Evolutionary conservation across 2,329 filamentous ascomycete species (phyloP), one percentile per base, ranked within the genome.

Genomic region (Fusarium albidum): DNA sequence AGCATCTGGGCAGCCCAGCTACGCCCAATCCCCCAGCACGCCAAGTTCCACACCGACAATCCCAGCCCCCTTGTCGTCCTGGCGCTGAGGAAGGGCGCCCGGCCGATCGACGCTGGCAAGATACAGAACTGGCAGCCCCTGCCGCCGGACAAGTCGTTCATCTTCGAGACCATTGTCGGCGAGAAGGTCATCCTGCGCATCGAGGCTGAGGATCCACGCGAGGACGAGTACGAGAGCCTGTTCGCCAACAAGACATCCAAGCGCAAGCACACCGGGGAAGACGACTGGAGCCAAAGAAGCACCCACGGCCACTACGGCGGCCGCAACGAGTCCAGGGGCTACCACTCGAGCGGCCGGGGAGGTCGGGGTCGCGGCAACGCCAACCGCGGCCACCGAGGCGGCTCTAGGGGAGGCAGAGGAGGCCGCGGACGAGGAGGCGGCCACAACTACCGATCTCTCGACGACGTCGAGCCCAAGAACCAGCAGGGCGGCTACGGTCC

Each of bases 1-100:
- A 89, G 84, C 64, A 82, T 98, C 32, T 99, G 94, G 93, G 95
- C 94, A 6, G 92, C 89, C 13, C 83, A 87, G 35, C 84, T 97
- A 10, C 82, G 85, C 27, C 92, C 95, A 1, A 81, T 93, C 0
- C 86, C 88, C 1, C 77, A 84, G 13, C 83, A 82, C 1, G 84
- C 87, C 32, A 82, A 80, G 38, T 87, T 87, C 63, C 89, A 95
- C 75, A 93, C 91, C 1, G 91, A 96, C 61, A 93, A 92, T 66
- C 81, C 84, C 1, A 83, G 82, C 0, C 92, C 93, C 0, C 82
- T 91, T 10, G 87, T 98, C 10, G 91, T 98, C 2, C 81, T 99
- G 31, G 93, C 92, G 2, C 80, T 94, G 39, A 84, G 88, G 32
- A 90, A 89, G 69, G 87, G 88, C 12, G 86, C 88, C 4, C 86